Percentiles rank a stretch among this genome's conserved stretches.
Conservation (phyloP, 2,329 filamentous ascomycete species). For the Colletotrichum noveboracense region DNA sequence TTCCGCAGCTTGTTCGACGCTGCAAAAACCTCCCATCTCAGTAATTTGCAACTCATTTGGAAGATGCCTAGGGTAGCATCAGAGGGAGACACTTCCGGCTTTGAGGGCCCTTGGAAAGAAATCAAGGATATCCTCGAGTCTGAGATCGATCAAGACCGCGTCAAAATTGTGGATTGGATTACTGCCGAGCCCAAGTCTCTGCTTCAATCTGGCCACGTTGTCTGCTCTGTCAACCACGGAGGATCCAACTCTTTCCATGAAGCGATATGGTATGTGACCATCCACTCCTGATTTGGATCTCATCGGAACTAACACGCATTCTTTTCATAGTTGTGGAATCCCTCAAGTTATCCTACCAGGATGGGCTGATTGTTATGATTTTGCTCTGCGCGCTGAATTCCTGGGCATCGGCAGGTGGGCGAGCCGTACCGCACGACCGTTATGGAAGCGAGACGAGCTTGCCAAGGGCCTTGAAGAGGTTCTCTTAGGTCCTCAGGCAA, state of each 20-base stretch:
- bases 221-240: background rate
- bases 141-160: background rate
- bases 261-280: background rate
- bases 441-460: slow-evolving; percentile 35
- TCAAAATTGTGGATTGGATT: background rate
- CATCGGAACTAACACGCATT: background rate
- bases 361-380: background rate
- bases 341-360: background rate
- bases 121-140: background rate
- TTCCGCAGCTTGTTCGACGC: slow-evolving; percentile 37
- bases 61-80: background rate
- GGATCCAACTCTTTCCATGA: background rate
- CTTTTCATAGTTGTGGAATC: background rate
- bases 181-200: background rate
- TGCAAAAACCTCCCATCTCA: background rate
- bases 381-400: background rate
- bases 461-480: slow-evolving; percentile 6
- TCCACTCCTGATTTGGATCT: accelerated
- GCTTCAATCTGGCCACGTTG: background rate
- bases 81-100: background rate
- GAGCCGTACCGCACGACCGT: slow-evolving; percentile 28
- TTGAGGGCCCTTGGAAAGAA: background rate
- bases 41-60: background rate
- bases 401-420: background rate
- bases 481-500: slow-evolving; percentile 24